Evolutionary conservation across 192 early-diverging fungal genomes (phyloP), one percentile per base, ranked within the genome.

Genomic region (Backusella australiensis): DNA sequence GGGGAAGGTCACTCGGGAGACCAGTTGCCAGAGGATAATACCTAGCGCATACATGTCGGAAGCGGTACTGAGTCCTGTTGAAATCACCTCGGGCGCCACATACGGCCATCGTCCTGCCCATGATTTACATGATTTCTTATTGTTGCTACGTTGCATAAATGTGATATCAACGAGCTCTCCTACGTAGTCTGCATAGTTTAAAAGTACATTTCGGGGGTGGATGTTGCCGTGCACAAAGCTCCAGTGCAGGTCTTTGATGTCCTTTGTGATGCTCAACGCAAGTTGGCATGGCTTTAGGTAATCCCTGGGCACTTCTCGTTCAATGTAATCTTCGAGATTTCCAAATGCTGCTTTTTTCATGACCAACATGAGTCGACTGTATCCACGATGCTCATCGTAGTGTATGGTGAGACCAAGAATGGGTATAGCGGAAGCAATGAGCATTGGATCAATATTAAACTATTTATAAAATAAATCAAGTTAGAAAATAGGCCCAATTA

Each of bases 221-320:
- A 80, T 35, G 17, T 80, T 80, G 38, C 74, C 74, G 67, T 80
- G 78, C 19, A 80, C 65, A 26, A 70, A 76, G 56, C 53, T 68
- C 78, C 78, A 80, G 19, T 80, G 78, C 12, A 80, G 67, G 67
- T 80, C 78, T 63, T 80, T 75, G 23, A 80, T 63, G 15, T 52
- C 74, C 42, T 80, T 75, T 34, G 74, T 71, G 29, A 76, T 70
- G 21, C 75, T 76, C 19, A 76, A 49, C 0, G 75, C 75, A 38
- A 70, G 75, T 56, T 44, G 39, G 6, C 52, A 49, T 4, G 68
- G 68, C 53, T 76, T 76, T 49, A 46, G 29, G 71, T 76, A 76
- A 53, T 76, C 68, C 8, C 38, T 29, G 9, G 75, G 75, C 26
- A 80, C 38, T 34, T 72, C 72, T 42, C 75, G 69, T 34, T 69